A percentile compares a stretch with the other conserved stretches of the same genome.
Conservation (phyloP, 1,284 basidiomycete genomes). For the Malassezia brasiliensis region DNA sequence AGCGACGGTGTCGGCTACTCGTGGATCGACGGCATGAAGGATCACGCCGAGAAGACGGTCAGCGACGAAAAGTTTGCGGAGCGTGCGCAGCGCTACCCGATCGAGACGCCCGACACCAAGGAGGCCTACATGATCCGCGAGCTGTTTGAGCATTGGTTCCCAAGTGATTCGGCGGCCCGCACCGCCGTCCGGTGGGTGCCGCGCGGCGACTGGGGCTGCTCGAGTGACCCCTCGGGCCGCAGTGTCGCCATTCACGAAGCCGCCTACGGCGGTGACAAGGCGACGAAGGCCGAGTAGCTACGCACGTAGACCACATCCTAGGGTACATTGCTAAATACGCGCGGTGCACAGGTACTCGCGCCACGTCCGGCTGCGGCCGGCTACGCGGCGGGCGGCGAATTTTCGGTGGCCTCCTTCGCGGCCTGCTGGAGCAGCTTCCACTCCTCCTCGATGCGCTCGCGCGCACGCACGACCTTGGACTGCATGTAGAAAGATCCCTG, state of each 20-base stretch:
- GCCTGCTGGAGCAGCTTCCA: conserved; percentile 29
- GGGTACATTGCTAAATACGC: too few species aligned
- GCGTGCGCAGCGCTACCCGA: conserved; percentile 66
- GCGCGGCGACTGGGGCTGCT: conserved; percentile 90
- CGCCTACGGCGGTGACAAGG: conserved; percentile 57
- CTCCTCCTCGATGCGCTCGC: conserved; percentile 87
- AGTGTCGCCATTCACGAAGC: conserved; percentile 91
- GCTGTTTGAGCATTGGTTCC: conserved; percentile 70
- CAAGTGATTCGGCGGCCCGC: conserved; percentile 69
- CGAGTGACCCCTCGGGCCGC: conserved; percentile 83
- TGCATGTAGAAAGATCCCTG: conserved; percentile 62
- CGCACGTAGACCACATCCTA: not conserved
- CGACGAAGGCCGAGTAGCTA: not conserved
- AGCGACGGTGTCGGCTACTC: conserved; percentile 98
- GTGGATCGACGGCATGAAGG: conserved; percentile 99
- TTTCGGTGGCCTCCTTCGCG: not conserved
- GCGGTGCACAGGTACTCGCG: too few species aligned
- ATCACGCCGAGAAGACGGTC: conserved; percentile 65
- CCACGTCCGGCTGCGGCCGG: too few species aligned
- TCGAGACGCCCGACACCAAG: conserved; percentile 85
- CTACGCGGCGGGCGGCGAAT: not conserved
- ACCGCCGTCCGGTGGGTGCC: conserved; percentile 63
- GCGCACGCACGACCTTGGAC: conserved; percentile 87
- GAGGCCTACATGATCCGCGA: conserved; percentile 94
- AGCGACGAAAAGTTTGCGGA: conserved; percentile 73